Conservation (phyloP, 371 early-diverging fungal genomes). For the Saksenaea vasiformis region DNA sequence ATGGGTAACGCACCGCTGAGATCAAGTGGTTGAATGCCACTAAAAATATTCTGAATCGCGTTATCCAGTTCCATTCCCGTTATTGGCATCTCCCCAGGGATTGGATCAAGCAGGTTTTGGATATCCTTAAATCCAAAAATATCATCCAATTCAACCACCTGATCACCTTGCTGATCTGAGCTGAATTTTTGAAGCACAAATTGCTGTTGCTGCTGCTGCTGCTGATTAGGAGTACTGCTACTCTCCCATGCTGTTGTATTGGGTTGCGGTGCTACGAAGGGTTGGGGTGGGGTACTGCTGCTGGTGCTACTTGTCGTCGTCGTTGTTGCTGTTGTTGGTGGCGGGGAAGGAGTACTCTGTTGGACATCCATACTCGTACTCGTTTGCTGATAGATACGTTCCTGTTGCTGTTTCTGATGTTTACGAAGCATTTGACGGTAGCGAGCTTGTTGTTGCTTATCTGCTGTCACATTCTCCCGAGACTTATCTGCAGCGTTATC, state of each 20-base stretch:
- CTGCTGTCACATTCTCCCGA: neutral
- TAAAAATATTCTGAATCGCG: neutral
- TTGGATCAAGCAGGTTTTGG: neutral
- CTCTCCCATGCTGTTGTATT: neutral
- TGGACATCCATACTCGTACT: neutral
- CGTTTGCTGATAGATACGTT: constrained; percentile 1
- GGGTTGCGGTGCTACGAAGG: neutral
- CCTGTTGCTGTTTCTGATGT: constrained; percentile 7
- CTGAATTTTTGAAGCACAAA: constrained; percentile 45
- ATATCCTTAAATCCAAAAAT: constrained; percentile 30
- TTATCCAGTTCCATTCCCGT: neutral
- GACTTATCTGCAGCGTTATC: neutral
- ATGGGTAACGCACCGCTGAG: neutral
- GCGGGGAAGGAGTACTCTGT: neutral
- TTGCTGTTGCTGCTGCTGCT: constrained; percentile 3
- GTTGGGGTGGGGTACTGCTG: neutral
- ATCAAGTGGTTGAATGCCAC: neutral
- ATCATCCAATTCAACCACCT: constrained; percentile 43
- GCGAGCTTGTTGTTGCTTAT: neutral
- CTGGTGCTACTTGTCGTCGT: no score
- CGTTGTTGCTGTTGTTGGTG: no score
- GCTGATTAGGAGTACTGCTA: neutral
- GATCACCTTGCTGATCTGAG: constrained; percentile 50
- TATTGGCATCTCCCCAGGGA: neutral
- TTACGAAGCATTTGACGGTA: constrained; percentile 5